Base-by-base conservation (phyloP, 2,329 filamentous ascomycete species). In the Fusarium globosum region DNA sequence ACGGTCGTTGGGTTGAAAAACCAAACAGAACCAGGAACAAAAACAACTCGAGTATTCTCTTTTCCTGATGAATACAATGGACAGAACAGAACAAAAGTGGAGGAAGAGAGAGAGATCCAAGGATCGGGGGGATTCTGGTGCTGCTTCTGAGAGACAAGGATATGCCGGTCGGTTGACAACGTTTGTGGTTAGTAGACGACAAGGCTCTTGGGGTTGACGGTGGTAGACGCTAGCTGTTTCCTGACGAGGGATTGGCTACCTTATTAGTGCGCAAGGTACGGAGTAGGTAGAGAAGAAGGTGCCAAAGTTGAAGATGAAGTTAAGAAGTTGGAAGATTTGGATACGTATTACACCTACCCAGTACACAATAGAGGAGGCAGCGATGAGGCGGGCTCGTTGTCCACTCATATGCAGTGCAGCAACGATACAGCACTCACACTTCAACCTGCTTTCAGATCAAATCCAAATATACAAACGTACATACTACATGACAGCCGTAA, bases 151-250 rank as follows among this genome's bases (percentile, higher is more conserved):
- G 56, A 61, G 43, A 41, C 71, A 67, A 61, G 74, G 75, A 70
- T 60, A 63, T 55, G 61, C 74, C 41, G 28, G 68, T 38, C 75
- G 71, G 75, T 57, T 55, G 67, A 74, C 58, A 66, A 76, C 72
- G 74, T 61, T 77, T 77, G 39, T 35, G 71, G 75, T 59, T 76
- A 77, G 75, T 74, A 76, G 73, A 49, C 41, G 41, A 69, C 46
- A 49, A 61, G 73, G 53, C 60, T 56, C 16, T 67, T 21, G 46
- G 46, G 41, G 64, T 65, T 57, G 67, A 70, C 57, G 60, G 60
- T 64, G 48, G 61, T 57, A 51, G 46, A 65, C 72, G 65, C 75
- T 77, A 76, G 57, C 65, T 61, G 55, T 46, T 64, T 68, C 55
- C 65, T 65, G 65, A 61, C 66, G 61, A 64, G 66, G 55, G 64